phyloP scores from a whole-genome alignment of 1,284 basidiomycete species.

The Malassezia vespertilionis region DNA sequence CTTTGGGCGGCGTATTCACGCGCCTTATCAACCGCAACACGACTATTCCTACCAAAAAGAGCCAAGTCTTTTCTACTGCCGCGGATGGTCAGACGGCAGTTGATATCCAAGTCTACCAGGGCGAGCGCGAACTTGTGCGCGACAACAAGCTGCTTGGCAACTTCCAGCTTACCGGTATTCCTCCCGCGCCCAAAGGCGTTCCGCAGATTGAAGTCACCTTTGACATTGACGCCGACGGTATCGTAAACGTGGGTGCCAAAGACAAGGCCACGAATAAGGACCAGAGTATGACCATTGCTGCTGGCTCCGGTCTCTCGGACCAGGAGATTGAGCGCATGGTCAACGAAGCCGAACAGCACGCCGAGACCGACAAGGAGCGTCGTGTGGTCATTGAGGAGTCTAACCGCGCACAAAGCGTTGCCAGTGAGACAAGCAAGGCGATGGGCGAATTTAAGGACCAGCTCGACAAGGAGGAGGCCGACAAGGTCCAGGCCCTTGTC shows the following conservation, averaged over 20 bases:
- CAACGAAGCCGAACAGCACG: constrained; percentile 80
- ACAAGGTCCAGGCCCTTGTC: constrained; percentile 63
- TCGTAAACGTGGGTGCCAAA: constrained; percentile 91
- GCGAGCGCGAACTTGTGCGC: constrained; percentile 89
- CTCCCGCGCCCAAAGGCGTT: constrained; percentile 92
- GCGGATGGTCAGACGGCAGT: constrained; percentile 63
- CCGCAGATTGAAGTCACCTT: constrained; percentile 98
- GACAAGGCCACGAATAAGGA: constrained; percentile 96
- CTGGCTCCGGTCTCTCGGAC: constrained; percentile 88
- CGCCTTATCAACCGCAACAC: constrained; percentile 71
- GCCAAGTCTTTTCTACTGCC: constrained; percentile 93
- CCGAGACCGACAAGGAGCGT: constrained; percentile 62
- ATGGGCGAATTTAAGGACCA: constrained; percentile 97
- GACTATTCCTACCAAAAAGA: constrained; percentile 98
- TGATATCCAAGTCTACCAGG: constrained; percentile 87
- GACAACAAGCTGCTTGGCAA: constrained; percentile 99
- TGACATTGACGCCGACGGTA: constrained; percentile 95
- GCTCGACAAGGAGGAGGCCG: constrained; percentile 79
- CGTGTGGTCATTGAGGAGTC: constrained; percentile 84
- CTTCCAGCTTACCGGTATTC: constrained; percentile 96
- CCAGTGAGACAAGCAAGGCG: constrained; percentile 88
- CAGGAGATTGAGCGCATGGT: constrained; percentile 98
- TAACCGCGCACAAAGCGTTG: constrained; percentile 91
- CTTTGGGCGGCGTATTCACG: constrained; percentile 97
- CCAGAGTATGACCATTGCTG: constrained; percentile 92